Evolutionary conservation across 257 asterid species (phyloP).

Genomic region (Petunia axillaris): DNA sequence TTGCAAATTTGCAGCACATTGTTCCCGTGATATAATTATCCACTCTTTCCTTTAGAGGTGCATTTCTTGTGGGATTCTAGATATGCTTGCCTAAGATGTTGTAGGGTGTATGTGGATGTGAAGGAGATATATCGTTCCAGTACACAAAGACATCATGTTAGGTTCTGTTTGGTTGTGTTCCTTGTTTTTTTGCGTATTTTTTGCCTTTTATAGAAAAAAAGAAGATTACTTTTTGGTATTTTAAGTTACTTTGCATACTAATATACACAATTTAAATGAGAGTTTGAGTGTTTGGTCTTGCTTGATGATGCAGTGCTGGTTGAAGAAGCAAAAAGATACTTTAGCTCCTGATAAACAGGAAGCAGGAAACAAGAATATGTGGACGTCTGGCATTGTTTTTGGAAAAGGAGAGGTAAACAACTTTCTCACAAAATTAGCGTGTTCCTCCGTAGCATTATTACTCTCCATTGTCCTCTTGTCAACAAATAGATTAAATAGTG

Average conservation of each 20-base stretch:
- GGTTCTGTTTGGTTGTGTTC: too few relatives aligned
- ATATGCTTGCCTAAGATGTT: neutral
- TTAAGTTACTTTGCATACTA: neutral
- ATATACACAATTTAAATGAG: neutral
- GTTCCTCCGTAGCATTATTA: neutral
- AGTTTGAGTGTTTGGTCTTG: constrained; percentile 17
- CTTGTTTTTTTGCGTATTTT: neutral
- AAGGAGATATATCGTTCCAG: neutral
- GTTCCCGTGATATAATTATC: neutral
- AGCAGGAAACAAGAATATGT: constrained; percentile 53
- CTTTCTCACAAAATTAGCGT: neutral
- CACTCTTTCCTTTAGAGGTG: neutral
- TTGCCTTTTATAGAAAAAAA: too few relatives aligned
- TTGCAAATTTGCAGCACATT: neutral
- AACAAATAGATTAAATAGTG: neutral
- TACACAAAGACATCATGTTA: too few relatives aligned
- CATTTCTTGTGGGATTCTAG: neutral
- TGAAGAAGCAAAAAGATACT: constrained; percentile 88
- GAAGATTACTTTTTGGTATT: neutral
- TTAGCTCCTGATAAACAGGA: constrained; percentile 66
- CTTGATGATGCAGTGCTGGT: constrained; percentile 73
- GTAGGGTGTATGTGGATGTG: neutral
- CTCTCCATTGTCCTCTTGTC: neutral
- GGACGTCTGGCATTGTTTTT: constrained; percentile 88
- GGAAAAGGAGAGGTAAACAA: constrained; percentile 85